Evolutionary conservation across 148 eudicot species (phyloP).

Genomic region (Polygonum maritimum): DNA sequence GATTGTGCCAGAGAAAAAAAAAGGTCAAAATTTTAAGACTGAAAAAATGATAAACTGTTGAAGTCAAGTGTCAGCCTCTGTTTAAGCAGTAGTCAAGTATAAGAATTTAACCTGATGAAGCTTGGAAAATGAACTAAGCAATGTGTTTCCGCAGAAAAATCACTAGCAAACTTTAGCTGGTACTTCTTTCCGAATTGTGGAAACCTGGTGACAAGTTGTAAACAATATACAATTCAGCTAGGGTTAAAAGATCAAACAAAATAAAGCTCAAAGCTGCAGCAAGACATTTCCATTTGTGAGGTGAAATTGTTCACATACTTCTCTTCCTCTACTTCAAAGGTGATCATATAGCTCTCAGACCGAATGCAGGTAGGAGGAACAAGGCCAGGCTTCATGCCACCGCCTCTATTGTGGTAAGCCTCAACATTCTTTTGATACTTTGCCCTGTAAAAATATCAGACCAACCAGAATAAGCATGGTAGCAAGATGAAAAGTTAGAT

Average conservation of each 20-base stretch:
- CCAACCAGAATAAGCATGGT: neutral
- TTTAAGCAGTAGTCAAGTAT: neutral
- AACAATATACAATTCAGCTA: neutral
- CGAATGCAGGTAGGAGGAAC: constrained; percentile 93
- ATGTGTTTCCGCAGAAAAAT: constrained; percentile 78
- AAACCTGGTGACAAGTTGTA: constrained; percentile 48
- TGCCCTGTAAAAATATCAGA: constrained; percentile 41
- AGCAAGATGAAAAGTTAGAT: neutral
- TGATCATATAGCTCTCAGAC: constrained; percentile 96
- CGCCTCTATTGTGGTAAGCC: constrained; percentile 81
- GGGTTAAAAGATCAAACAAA: neutral
- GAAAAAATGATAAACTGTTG: neutral
- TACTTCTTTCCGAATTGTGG: constrained; percentile 92
- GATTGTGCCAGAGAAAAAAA: neutral
- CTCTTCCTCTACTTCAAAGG: constrained; percentile 97
- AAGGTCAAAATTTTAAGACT: neutral
- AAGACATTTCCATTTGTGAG: neutral
- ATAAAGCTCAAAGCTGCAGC: neutral
- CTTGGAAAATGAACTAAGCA: constrained; percentile 98
- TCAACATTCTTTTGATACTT: constrained; percentile 98
- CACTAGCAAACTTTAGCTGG: constrained; percentile 93
- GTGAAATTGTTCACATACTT: constrained; percentile 42
- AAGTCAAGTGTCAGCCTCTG: neutral
- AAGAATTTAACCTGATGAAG: constrained; percentile 62
- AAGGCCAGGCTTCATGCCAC: constrained; percentile 70